Conservation (phyloP, 352 stramenopile species). For the Phytophthora niederhauseri region DNA sequence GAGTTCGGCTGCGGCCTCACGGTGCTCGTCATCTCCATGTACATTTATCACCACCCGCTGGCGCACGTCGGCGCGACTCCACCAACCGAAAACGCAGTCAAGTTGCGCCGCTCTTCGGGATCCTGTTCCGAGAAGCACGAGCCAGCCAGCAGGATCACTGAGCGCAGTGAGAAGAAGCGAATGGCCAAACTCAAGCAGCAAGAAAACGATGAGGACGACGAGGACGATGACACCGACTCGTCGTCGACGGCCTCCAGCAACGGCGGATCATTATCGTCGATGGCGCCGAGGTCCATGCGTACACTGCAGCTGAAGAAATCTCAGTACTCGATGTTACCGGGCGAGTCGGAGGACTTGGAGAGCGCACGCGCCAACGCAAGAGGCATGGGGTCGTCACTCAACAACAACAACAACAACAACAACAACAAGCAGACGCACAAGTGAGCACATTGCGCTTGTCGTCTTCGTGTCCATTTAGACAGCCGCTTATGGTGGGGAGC, state of each 20-base stretch:
- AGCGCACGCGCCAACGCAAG: conserved; percentile 34
- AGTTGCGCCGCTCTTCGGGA: conserved; percentile 23
- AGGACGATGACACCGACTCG: conserved; percentile 19
- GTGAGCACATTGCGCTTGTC: conserved; percentile 5
- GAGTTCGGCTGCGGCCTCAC: conserved; percentile 84
- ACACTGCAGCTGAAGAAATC: conserved; percentile 55
- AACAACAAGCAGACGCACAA: conserved; percentile 13
- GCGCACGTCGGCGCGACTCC: conserved; percentile 18
- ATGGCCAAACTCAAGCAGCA: conserved; percentile 22
- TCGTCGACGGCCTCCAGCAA: conserved; percentile 26
- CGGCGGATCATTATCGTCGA: conserved; percentile 20
- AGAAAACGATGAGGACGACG: conserved; percentile 16
- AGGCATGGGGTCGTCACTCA: conserved; percentile 20
- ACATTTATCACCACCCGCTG: conserved; percentile 82
- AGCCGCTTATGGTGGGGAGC: neutral
- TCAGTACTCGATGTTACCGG: conserved; percentile 63
- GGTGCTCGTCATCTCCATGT: conserved; percentile 88
- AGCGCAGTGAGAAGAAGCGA: conserved; percentile 30
- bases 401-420: conserved; percentile 5
- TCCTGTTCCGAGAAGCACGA: conserved; percentile 18
- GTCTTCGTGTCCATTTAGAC: neutral
- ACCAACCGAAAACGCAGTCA: conserved; percentile 7
- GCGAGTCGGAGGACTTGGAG: conserved; percentile 32
- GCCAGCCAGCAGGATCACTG: conserved; percentile 2
- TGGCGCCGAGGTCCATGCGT: conserved; percentile 25